phyloP scores from a whole-genome alignment of 495 filamentous ascomycete genomes.

The Penicillium bovifimosum region DNA sequence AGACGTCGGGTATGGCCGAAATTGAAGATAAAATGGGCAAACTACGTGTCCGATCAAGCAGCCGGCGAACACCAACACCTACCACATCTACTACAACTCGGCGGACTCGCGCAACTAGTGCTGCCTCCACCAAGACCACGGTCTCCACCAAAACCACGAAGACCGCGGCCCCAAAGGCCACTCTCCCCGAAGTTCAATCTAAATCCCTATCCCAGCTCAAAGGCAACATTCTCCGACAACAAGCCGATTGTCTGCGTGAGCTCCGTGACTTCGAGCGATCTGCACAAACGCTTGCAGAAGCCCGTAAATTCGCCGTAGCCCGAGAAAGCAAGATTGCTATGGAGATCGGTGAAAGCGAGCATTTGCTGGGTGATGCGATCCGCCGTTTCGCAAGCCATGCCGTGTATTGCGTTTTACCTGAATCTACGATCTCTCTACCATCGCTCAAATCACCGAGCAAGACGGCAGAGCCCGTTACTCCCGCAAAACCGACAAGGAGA shows the following conservation, averaged over 20 bases:
- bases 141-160: conserved; percentile 26
- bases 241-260: conserved; percentile 47
- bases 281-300: conserved; percentile 26
- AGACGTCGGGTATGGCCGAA: conserved; percentile 16
- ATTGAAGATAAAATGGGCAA: conserved; percentile 40
- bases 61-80: conserved; percentile 22
- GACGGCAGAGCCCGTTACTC: conserved; percentile 10
- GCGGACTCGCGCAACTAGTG: conserved; percentile 34
- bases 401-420: conserved; percentile 80
- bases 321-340: conserved; percentile 37
- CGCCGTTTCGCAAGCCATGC: conserved; percentile 71
- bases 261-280: conserved; percentile 38
- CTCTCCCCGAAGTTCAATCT: conserved; percentile 44
- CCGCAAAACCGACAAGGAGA: conserved; percentile 22
- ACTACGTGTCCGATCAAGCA: conserved; percentile 29
- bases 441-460: conserved; percentile 44
- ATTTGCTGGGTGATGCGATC: conserved; percentile 52
- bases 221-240: conserved; percentile 58
- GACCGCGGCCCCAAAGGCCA: conserved; percentile 18
- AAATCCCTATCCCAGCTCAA: conserved; percentile 52
- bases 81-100: conserved; percentile 18
- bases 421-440: conserved; percentile 84
- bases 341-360: conserved; percentile 41
- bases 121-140: conserved; percentile 21
- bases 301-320: conserved; percentile 31